These are phyloP conservation scores for Cyclotella cryptica DNA, from an alignment of 108 stramenopile genomes.

Conservation along the genomic window DNA sequence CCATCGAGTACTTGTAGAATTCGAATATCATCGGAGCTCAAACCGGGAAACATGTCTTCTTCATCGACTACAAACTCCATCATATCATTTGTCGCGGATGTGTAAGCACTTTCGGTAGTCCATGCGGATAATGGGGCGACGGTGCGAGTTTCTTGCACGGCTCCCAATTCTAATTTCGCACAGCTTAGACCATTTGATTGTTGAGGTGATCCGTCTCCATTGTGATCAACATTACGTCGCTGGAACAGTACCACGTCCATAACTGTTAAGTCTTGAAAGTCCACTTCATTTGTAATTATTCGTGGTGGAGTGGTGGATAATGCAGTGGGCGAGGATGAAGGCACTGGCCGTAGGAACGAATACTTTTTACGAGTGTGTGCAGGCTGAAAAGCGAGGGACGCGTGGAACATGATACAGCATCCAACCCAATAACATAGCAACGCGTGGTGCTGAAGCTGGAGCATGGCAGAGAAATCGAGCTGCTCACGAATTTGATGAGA, in stretches of 20 bases:
- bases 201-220: constrained; percentile 13
- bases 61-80: constrained; percentile 83
- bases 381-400: background rate
- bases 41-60: constrained; percentile 64
- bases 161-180: constrained; percentile 55
- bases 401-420: background rate
- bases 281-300: constrained; percentile 8
- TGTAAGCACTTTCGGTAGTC: constrained; percentile 68
- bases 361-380: background rate
- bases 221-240: constrained; percentile 1
- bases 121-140: constrained; percentile 73
- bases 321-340: background rate
- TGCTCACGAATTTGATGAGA: no score
- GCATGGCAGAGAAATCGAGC: no score
- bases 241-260: constrained; percentile 52
- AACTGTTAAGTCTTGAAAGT: constrained; percentile 32
- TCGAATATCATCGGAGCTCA: constrained; percentile 27
- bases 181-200: constrained; percentile 14
- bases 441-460: no score
- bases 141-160: constrained; percentile 73
- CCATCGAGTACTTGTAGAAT: constrained; percentile 45
- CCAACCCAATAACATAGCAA: no score
- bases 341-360: background rate
- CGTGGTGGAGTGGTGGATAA: background rate
- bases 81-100: constrained; percentile 44